A percentile compares a stretch with the other conserved stretches of the same genome.
Evolutionary conservation across 140 eudicot genomes (phyloP).

Genomic region (Bidens hawaiensis): DNA sequence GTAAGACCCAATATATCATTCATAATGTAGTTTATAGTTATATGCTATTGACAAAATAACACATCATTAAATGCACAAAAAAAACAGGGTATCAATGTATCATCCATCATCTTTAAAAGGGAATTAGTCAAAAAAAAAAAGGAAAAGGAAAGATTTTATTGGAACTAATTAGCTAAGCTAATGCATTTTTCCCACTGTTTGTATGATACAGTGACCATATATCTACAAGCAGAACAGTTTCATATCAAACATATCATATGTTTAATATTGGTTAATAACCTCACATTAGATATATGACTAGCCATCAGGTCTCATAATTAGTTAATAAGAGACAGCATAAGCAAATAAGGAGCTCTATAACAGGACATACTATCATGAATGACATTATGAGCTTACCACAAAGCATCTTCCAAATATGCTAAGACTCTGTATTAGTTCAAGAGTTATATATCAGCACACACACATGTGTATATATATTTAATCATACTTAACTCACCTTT

Average conservation of each 20-base stretch:
- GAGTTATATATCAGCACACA: constrained; percentile 1
- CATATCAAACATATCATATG: neutral
- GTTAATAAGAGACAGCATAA: neutral
- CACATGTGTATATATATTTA: neutral
- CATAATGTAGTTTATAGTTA: neutral
- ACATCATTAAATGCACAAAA: constrained; percentile 1
- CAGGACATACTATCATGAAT: neutral
- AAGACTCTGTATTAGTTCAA: constrained; percentile 1
- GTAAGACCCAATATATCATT: neutral
- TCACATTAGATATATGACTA: neutral
- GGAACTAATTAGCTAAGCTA: neutral
- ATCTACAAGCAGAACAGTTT: neutral
- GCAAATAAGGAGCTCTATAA: neutral
- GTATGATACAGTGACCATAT: neutral
- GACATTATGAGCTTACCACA: neutral
- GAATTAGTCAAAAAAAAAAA: constrained; percentile 3
- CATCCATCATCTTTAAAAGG: constrained; percentile 10
- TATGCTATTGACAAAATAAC: constrained; percentile 3
- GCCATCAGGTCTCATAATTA: constrained; percentile 8
- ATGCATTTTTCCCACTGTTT: neutral
- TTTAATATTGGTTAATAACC: neutral
- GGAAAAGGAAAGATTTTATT: neutral
- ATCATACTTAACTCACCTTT: neutral
- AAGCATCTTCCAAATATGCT: constrained; percentile 18
- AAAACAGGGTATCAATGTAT: neutral